Percentiles rank a stretch among this genome's conserved stretches.
These are phyloP conservation scores for Pichia phayaonensis DNA, from an alignment of 805 yeast genomes.

Conservation along the genomic window DNA sequence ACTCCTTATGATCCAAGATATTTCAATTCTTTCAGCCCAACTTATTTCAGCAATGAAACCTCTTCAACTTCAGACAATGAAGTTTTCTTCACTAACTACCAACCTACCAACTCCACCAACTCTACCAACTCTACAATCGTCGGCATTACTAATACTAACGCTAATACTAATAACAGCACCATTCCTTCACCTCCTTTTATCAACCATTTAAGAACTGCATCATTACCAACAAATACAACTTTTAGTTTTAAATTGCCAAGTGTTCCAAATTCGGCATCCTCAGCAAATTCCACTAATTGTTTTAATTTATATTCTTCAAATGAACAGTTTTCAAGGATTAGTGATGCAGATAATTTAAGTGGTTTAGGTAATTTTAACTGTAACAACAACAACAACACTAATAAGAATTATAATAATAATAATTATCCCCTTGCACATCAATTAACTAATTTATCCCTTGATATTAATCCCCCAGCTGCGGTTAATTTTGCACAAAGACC, in stretches of 20 bases:
- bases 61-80: neutral
- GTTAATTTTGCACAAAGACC: constrained; percentile 8
- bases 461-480: neutral
- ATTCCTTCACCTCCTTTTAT: neutral
- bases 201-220: constrained; percentile 5
- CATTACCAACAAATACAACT: neutral
- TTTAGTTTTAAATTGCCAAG: neutral
- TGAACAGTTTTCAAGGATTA: neutral
- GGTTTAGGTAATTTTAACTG: neutral
- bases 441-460: constrained; percentile 1
- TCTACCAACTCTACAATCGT: no score
- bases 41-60: neutral
- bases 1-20: neutral
- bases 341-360: neutral
- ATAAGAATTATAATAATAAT: neutral
- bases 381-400: neutral
- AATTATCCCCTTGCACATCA: neutral
- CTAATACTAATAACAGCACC: no score
- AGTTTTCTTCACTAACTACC: no score
- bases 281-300: neutral
- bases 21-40: neutral
- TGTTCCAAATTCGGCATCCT: neutral
- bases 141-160: no score
- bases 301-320: neutral
- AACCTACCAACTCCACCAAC: no score